Conservation (phyloP, 805 yeast species). For the Huiozyma naganishii region DNA sequence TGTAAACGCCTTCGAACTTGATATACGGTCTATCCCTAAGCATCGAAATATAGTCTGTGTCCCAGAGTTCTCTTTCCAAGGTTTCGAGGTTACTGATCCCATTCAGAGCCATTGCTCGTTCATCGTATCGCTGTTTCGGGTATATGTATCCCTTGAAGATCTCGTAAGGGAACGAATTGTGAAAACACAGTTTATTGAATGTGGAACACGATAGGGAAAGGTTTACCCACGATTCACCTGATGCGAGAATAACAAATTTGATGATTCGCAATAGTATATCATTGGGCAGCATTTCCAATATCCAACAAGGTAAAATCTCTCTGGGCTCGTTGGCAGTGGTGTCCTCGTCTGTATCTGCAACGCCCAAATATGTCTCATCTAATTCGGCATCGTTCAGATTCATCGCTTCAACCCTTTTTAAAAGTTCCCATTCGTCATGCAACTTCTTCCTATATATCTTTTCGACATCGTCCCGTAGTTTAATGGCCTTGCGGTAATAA, state of each 20-base stretch:
- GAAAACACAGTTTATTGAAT: slow-evolving; percentile 48
- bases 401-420: slow-evolving; percentile 12
- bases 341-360: slow-evolving; percentile 9
- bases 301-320: slow-evolving; percentile 31
- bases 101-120: slow-evolving; percentile 30
- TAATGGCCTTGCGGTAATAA: slow-evolving; percentile 61
- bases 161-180: slow-evolving; percentile 39
- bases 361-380: slow-evolving; percentile 2
- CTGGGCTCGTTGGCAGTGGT: slow-evolving; percentile 15
- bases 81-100: slow-evolving; percentile 27
- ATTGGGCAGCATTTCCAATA: slow-evolving; percentile 39
- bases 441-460: slow-evolving; percentile 49
- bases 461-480: slow-evolving; percentile 48
- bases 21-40: slow-evolving; percentile 55
- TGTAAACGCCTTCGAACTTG: slow-evolving; percentile 74
- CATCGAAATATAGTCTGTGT: slow-evolving; percentile 30
- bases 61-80: slow-evolving; percentile 33
- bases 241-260: slow-evolving; percentile 33
- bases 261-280: slow-evolving; percentile 48
- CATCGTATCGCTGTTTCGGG: slow-evolving; percentile 43
- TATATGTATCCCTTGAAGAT: slow-evolving; percentile 40
- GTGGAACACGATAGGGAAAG: slow-evolving; percentile 49
- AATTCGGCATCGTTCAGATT: slow-evolving; percentile 3
- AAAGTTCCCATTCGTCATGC: slow-evolving; percentile 32
- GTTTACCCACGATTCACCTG: slow-evolving; percentile 57